Percentiles rank a stretch among this genome's conserved stretches.
phyloP scores from a whole-genome alignment of 306 rosid species.

The Fragaria iinumae region DNA sequence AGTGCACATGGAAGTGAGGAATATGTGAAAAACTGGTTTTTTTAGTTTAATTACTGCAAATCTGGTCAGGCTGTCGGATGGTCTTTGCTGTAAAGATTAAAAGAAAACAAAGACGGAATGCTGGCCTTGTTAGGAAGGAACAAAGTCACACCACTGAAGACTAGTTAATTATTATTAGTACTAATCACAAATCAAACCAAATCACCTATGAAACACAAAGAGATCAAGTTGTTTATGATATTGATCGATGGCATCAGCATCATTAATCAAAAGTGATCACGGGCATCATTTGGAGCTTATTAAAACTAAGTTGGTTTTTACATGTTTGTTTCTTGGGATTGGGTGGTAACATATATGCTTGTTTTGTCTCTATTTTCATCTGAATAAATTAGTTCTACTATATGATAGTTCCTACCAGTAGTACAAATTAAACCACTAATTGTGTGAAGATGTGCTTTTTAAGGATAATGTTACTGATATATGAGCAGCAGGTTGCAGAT shows the following conservation, averaged over 20 bases:
- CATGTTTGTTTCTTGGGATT: slow-evolving; percentile 17
- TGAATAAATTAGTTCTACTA: background rate
- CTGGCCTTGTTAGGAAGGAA: slow-evolving; percentile 64
- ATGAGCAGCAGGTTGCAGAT: background rate
- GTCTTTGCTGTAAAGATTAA: slow-evolving; percentile 43
- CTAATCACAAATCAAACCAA: slow-evolving; percentile 24
- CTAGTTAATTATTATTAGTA: slow-evolving; percentile 36
- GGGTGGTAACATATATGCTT: slow-evolving; percentile 7
- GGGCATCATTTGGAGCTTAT: slow-evolving; percentile 19
- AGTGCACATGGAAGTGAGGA: slow-evolving; percentile 65
- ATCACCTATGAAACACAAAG: slow-evolving; percentile 22
- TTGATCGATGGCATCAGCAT: slow-evolving; percentile 20
- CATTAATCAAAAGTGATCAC: slow-evolving; percentile 21
- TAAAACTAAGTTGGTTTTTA: background rate
- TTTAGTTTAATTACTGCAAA: slow-evolving; percentile 28
- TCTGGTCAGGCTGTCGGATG: slow-evolving; percentile 55
- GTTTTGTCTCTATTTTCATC: slow-evolving; percentile 1
- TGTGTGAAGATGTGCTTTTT: background rate
- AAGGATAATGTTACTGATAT: background rate
- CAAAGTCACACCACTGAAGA: slow-evolving; percentile 30
- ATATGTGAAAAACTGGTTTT: slow-evolving; percentile 25
- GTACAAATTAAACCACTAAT: too few relatives aligned
- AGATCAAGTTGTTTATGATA: slow-evolving; percentile 14
- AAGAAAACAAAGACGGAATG: slow-evolving; percentile 32
- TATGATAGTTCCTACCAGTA: slow-evolving; percentile 6